Conservation (phyloP, 768 basidiomycete genomes). For the Amanita rimosa region DNA sequence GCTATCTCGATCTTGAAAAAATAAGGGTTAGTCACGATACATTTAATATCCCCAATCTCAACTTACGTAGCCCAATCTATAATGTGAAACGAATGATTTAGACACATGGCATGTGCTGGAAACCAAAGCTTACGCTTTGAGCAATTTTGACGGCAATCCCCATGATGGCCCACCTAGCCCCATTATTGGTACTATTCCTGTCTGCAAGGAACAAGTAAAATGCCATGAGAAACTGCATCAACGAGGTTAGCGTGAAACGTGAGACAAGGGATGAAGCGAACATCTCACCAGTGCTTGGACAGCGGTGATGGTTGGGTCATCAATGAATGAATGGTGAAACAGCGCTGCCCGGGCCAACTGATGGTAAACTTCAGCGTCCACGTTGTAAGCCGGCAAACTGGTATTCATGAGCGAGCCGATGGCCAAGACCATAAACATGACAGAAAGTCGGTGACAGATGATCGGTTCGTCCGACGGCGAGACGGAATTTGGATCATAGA, state of each 20-base stretch:
- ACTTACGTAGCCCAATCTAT: slow-evolving; percentile 63
- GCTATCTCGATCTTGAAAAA: slow-evolving; percentile 49
- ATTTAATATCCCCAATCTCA: not conserved
- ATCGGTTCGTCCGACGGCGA: slow-evolving; percentile 39
- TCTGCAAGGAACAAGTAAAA: slow-evolving; percentile 61
- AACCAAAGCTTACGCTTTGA: slow-evolving; percentile 44
- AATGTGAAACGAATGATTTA: slow-evolving; percentile 4
- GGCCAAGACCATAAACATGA: slow-evolving; percentile 57
- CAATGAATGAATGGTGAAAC: slow-evolving; percentile 53
- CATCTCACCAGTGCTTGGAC: slow-evolving; percentile 53
- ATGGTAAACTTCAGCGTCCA: slow-evolving; percentile 64
- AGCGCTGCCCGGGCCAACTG: slow-evolving; percentile 55
- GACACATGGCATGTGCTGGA: slow-evolving; percentile 6
- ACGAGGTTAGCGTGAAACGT: slow-evolving; percentile 4
- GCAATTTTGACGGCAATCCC: slow-evolving; percentile 60
- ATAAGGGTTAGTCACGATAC: not conserved
- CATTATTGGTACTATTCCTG: slow-evolving; percentile 54
- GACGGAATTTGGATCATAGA: slow-evolving; percentile 36
- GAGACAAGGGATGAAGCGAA: not conserved
- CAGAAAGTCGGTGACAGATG: slow-evolving; percentile 47
- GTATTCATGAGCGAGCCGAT: slow-evolving; percentile 57
- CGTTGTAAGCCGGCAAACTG: slow-evolving; percentile 40
- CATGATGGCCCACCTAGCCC: slow-evolving; percentile 57
- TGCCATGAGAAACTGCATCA: slow-evolving; percentile 50
- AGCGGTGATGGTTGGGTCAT: slow-evolving; percentile 56